Percentiles rank a stretch among this genome's conserved stretches.
phyloP scores from a whole-genome alignment of 345 rosid genomes.

The Abelmoschus esculentus region DNA sequence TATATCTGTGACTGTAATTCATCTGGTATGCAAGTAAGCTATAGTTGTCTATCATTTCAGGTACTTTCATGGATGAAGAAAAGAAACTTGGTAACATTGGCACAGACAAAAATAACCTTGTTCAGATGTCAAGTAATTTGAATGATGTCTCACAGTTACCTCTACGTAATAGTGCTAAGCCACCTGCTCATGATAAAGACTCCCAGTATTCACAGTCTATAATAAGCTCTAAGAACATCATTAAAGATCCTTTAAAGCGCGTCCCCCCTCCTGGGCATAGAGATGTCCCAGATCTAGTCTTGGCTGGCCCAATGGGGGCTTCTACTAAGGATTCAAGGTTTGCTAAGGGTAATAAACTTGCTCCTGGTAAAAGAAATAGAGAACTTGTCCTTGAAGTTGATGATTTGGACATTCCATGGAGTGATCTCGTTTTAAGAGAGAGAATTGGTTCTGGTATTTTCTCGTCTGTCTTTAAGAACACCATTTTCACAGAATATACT shows the following conservation, averaged over 20 bases:
- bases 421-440: slow-evolving; percentile 81
- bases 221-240: slow-evolving; percentile 28
- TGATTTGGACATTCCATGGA: slow-evolving; percentile 88
- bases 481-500: neutral
- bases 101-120: slow-evolving; percentile 40
- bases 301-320: slow-evolving; percentile 28
- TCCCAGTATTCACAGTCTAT: slow-evolving; percentile 24
- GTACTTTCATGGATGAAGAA: slow-evolving; percentile 28
- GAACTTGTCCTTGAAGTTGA: slow-evolving; percentile 66
- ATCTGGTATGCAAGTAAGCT: slow-evolving; percentile 7
- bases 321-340: slow-evolving; percentile 33
- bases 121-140: slow-evolving; percentile 33
- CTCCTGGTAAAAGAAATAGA: slow-evolving; percentile 35
- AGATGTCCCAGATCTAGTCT: slow-evolving; percentile 23
- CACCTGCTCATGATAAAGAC: slow-evolving; percentile 34
- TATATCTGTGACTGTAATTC: neutral
- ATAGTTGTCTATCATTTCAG: slow-evolving; percentile 18
- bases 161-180: slow-evolving; percentile 26
- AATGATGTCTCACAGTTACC: slow-evolving; percentile 37
- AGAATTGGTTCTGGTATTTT: slow-evolving; percentile 92
- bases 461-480: neutral
- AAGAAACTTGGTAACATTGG: slow-evolving; percentile 37
- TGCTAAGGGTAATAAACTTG: slow-evolving; percentile 30
- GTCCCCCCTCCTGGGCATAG: slow-evolving; percentile 33
- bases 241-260: slow-evolving; percentile 37